Conservation (phyloP, 139 green algal genomes). For the Pseudopediastrum boryanum region DNA sequence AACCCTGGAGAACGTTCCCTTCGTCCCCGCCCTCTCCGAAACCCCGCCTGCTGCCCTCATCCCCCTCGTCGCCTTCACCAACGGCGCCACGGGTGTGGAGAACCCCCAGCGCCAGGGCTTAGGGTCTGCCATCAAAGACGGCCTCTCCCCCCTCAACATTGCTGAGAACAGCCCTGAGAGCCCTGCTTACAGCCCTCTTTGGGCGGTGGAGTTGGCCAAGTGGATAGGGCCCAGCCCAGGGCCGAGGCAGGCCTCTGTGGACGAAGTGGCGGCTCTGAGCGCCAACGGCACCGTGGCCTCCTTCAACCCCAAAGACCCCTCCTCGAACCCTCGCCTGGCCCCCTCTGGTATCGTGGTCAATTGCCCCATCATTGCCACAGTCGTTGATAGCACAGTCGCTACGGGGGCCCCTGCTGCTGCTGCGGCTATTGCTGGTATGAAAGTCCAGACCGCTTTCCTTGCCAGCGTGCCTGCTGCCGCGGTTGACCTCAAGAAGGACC, state of each 20-base stretch:
- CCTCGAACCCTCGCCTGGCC: constrained; percentile 6
- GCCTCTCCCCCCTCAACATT: constrained; percentile 16
- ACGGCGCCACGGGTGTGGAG: neutral
- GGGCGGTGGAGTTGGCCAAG: constrained; percentile 10
- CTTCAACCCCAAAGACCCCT: constrained; percentile 7
- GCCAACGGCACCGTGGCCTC: constrained; percentile 5
- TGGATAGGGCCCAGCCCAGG: constrained; percentile 4
- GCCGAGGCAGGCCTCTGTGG: constrained; percentile 19
- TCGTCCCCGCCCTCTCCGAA: neutral
- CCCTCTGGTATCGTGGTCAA: constrained; percentile 14
- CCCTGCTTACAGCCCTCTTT: constrained; percentile 6
- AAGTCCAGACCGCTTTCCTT: too few species aligned
- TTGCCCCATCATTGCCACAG: constrained; percentile 10
- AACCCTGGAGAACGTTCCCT: constrained; percentile 24
- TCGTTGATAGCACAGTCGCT: too few species aligned
- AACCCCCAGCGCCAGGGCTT: constrained; percentile 31
- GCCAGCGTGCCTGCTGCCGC: too few species aligned
- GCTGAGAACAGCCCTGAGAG: neutral
- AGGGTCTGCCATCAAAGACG: constrained; percentile 24
- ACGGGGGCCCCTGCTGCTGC: too few species aligned
- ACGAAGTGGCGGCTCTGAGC: neutral
- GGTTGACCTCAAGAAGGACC: neutral
- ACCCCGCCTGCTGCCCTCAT: constrained; percentile 6
- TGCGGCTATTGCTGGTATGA: too few species aligned
- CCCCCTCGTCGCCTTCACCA: constrained; percentile 26